Evolutionary conservation across 108 stramenopile genomes (phyloP), one percentile per base, ranked within the genome.

Genomic region (Nitzschia palea): DNA sequence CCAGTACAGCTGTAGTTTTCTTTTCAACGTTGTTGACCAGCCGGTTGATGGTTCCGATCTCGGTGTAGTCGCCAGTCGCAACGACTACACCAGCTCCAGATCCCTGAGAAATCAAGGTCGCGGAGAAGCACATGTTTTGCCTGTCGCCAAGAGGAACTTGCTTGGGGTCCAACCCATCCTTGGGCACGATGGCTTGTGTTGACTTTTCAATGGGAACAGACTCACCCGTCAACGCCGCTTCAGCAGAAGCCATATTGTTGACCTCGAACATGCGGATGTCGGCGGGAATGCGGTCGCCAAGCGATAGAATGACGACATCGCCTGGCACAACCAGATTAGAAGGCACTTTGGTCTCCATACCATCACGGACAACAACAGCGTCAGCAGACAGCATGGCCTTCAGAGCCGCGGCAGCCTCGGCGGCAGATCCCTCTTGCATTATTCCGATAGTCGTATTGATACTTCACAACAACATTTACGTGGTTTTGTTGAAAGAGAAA

Each of bases 31-130:
- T 66, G 59, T 73, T 83, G 48, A 94, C 92, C 34, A 87, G 86
- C 28, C 79, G 65, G 68, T 93, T 89, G 76, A 97, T 98, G 63
- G 93, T 94, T 18, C 98, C 98, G 40, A 98, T 98, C 76, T 98
- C 95, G 5, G 98, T 97, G 58, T 85, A 55, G 77, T 90, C 89
- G 59, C 88, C 89, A 36, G 88, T 95, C 5, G 82, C 67, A 36
- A 87, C 70, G 26, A 89, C 97, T 55, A 99, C 61, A 66, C 94
- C 97, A 30, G 79, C 62, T 26, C 90, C 96, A 25, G 68, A 60
- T 64, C 98, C 98, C 66, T 86, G 85, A 15, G 95, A 81, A 36
- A 99, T 84, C 48, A 95, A 85, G 3, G 97, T 98, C 22, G 95
- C 91, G 50, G 80, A 69, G 82, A 95, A 97, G 59, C 69, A 74